Base-by-base conservation (phyloP, 108 stramenopile genomes). In the Hondaea fermentalgiana region DNA sequence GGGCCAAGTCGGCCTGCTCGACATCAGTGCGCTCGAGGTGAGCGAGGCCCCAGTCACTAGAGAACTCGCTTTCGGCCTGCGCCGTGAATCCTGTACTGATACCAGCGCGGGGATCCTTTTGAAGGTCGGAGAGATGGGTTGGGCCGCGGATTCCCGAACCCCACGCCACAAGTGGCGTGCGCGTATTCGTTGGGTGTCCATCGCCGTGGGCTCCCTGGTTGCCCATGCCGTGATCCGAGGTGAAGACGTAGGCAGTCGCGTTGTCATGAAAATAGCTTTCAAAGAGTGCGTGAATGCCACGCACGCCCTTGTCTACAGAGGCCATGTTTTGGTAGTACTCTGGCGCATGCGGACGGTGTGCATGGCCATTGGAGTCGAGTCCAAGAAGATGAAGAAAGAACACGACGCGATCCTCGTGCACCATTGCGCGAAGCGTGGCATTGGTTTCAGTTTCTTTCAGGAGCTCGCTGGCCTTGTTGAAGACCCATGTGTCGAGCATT, bases 401-500 rank as follows among this genome's bases (percentile, higher is more conserved):
- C 0, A 83, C 51, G 49, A 83, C 76, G 76, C 76, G 76, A 23
- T 83, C 76, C 51, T 83, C 23, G 28, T 83, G 45, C 19, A 83
- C 49, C 51, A 53, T 23, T 6, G 49, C 76, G 17, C 28, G 45
- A 14, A 83, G 28, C 6, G 76, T 83, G 4, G 76, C 76, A 45
- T 83, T 83, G n/a, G 49, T 28, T 23, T 83, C n/a, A 12, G 76
- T 25, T 12, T 83, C 76, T 12, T 23, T 10, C n/a, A 83, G 3
- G 2, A 83, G 12, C 6, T 53, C 51, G 45, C 23, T 25, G 25
- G 51, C 76, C 5, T 83, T 83, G 76, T 83, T 83, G 76, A 83
- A 83, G n/a, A 83, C 76, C 76, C 76, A 83, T 12, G 76, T 83
- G 51, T 83, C 76, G 10, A 83, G 76, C 76, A 83, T 83, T 6